Evolutionary conservation across 78 protist species (phyloP).

Genomic region (Protostelium mycophagum): DNA sequence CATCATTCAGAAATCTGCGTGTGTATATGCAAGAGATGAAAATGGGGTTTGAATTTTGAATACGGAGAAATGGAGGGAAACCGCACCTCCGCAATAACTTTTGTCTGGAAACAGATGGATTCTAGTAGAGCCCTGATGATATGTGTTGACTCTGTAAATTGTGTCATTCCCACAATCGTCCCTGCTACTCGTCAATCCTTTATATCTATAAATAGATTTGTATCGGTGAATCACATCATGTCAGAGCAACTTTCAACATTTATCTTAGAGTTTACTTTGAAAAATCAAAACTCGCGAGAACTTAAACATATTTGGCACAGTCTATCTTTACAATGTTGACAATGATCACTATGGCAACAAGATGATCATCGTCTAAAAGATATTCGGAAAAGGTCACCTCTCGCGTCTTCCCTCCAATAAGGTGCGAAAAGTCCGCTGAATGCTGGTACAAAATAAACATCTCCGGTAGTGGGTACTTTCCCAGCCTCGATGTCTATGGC

Average conservation of each 20-base stretch:
- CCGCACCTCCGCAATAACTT: constrained; percentile 52
- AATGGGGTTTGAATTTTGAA: too few relatives aligned
- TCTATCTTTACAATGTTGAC: too few relatives aligned
- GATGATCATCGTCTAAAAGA: too few relatives aligned
- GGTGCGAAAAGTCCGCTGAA: constrained; percentile 87
- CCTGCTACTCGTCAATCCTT: not conserved
- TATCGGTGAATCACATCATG: too few relatives aligned
- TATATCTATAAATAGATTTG: not conserved
- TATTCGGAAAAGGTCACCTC: constrained; percentile 34
- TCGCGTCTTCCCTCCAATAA: constrained; percentile 79
- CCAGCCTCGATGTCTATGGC: constrained; percentile 68
- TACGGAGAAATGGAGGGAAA: too few relatives aligned
- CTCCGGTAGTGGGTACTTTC: constrained; percentile 63
- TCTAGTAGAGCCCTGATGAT: constrained; percentile 80
- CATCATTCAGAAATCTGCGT: too few relatives aligned
- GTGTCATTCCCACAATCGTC: constrained; percentile 78
- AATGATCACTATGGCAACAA: too few relatives aligned
- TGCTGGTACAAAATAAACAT: constrained; percentile 83
- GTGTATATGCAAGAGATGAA: too few relatives aligned
- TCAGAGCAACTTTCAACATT: too few relatives aligned
- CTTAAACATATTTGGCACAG: too few relatives aligned
- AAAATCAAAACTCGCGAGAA: too few relatives aligned
- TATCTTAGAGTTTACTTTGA: not conserved
- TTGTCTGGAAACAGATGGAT: constrained; percentile 68
- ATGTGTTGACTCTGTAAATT: constrained; percentile 68